Percentiles rank a stretch among this genome's conserved stretches.
Evolutionary conservation across 805 yeast species (phyloP).

Genomic region (Priceomyces fermenticarens): DNA sequence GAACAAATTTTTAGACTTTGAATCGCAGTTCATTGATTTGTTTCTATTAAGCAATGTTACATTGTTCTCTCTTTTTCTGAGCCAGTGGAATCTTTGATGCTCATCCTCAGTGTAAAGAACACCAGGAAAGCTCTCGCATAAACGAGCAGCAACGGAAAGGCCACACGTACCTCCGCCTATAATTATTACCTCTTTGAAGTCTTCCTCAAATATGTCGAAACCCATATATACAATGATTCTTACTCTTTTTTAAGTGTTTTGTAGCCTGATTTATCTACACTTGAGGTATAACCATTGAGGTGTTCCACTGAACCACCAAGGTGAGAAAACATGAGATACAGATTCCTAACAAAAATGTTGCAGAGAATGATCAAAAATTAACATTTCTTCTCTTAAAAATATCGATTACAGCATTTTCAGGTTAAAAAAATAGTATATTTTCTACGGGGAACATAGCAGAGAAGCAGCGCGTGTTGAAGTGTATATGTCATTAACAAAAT

Average conservation of each 20-base stretch:
- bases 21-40: constrained; percentile 11
- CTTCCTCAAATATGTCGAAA: constrained; percentile 9
- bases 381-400: too few relatives aligned
- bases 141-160: constrained; percentile 37
- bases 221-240: neutral
- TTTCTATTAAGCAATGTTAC: constrained; percentile 21
- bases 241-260: constrained; percentile 1
- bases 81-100: constrained; percentile 47
- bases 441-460: too few relatives aligned
- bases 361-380: too few relatives aligned
- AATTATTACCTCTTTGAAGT: constrained; percentile 35
- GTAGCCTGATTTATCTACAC: neutral
- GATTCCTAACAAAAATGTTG: too few relatives aligned
- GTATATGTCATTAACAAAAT: too few relatives aligned
- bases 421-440: too few relatives aligned
- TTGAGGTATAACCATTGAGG: constrained; percentile 9
- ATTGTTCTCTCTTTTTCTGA: constrained; percentile 27
- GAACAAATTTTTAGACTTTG: constrained; percentile 10
- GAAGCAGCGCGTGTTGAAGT: too few relatives aligned
- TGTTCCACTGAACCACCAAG: constrained; percentile 5
- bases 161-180: constrained; percentile 49
- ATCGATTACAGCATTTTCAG: too few relatives aligned
- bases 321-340: constrained; percentile 3
- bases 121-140: constrained; percentile 42
- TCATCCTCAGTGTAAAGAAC: constrained; percentile 45